phyloP scores from a whole-genome alignment of 257 asterid genomes.

The Linaria vulgaris region DNA sequence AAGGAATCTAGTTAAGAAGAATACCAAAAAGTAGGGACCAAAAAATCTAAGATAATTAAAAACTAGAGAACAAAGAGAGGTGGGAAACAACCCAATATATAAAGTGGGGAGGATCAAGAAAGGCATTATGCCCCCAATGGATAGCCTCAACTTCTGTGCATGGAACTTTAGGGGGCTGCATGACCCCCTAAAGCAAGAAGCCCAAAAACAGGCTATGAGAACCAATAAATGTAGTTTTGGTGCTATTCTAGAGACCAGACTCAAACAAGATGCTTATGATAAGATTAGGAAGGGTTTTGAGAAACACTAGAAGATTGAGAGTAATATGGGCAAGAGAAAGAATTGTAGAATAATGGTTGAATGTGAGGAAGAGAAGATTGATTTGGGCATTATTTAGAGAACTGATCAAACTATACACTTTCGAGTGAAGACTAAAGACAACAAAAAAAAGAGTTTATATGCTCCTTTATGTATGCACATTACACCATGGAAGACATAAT shows the following conservation, averaged over 20 bases:
- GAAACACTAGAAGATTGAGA: neutral
- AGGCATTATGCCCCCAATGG: neutral
- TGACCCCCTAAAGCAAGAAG: neutral
- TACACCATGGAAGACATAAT: neutral
- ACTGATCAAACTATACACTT: neutral
- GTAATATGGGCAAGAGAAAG: neutral
- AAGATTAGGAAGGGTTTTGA: neutral
- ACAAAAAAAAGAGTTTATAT: neutral
- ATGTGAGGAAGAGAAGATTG: too few relatives aligned
- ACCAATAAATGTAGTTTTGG: too few relatives aligned
- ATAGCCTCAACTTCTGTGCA: neutral
- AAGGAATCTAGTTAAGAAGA: neutral
- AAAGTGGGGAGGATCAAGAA: too few relatives aligned
- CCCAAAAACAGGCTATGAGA: neutral
- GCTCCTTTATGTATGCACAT: neutral
- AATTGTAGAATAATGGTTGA: neutral
- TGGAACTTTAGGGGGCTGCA: too few relatives aligned
- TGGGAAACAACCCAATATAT: neutral
- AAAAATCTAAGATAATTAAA: too few relatives aligned
- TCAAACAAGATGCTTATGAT: neutral
- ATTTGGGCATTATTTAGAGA: too few relatives aligned
- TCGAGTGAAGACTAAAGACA: neutral
- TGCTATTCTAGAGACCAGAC: neutral
- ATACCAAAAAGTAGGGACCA: too few relatives aligned
- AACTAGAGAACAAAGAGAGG: neutral